Percentiles rank a stretch among this genome's conserved stretches.
Evolutionary conservation across 805 yeast genomes (phyloP).

Genomic region (Suhomyces prunicola): DNA sequence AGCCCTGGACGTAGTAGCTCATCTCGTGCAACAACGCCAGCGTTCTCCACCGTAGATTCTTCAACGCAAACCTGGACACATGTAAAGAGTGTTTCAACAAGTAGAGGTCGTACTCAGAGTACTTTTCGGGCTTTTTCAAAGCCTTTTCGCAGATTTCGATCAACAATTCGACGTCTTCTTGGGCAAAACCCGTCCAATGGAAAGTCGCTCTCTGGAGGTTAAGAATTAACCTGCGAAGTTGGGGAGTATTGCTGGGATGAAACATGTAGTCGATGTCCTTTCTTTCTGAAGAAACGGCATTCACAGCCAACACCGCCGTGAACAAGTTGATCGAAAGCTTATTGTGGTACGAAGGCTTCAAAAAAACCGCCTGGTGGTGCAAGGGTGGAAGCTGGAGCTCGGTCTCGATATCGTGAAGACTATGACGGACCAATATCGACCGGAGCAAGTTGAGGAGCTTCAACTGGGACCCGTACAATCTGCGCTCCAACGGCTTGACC

Average conservation of each 20-base stretch:
- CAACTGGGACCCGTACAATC: constrained; percentile 37
- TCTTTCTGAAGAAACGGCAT: constrained; percentile 71
- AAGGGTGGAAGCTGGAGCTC: constrained; percentile 59
- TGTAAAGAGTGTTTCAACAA: constrained; percentile 44
- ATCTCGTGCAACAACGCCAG: constrained; percentile 62
- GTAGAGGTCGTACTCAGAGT: constrained; percentile 34
- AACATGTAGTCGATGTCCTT: constrained; percentile 69
- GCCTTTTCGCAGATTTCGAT: constrained; percentile 47
- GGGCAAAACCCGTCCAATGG: constrained; percentile 72
- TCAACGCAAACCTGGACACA: constrained; percentile 47
- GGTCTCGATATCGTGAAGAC: constrained; percentile 48
- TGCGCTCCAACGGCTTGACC: constrained; percentile 46
- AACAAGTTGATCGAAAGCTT: constrained; percentile 60
- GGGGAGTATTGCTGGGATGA: constrained; percentile 53
- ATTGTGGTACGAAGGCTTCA: constrained; percentile 64
- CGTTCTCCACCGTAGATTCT: constrained; percentile 55
- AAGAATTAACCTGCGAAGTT: constrained; percentile 53
- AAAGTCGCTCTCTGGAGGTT: constrained; percentile 67
- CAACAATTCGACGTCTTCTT: constrained; percentile 54
- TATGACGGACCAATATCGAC: constrained; percentile 55
- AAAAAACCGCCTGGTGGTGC: constrained; percentile 54
- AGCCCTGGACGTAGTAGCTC: constrained; percentile 49
- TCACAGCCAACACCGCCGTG: constrained; percentile 64
- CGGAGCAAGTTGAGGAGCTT: constrained; percentile 43
- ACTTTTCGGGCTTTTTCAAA: constrained; percentile 32